phyloP scores from a whole-genome alignment of 192 early-diverging fungal genomes.

The Geranomyces variabilis region DNA sequence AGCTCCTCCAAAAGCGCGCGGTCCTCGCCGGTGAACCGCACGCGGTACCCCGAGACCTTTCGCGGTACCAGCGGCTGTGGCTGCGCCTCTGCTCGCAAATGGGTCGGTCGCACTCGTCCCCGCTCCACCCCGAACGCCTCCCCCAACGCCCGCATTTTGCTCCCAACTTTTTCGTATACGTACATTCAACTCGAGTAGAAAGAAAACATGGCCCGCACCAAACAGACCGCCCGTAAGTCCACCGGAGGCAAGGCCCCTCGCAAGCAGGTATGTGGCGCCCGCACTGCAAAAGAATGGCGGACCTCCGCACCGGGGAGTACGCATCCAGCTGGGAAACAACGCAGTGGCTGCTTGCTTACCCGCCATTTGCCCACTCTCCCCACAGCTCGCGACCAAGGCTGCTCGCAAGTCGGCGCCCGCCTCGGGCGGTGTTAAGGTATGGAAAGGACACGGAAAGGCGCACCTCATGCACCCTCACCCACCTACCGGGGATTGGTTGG shows the following conservation, averaged over 20 bases:
- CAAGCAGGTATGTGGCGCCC: slow-evolving; percentile 75
- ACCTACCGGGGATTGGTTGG: too few species aligned
- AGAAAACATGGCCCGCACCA: slow-evolving; percentile 67
- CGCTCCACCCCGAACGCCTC: too few species aligned
- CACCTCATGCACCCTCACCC: not conserved
- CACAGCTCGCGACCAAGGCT: slow-evolving; percentile 77
- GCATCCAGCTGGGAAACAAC: not conserved
- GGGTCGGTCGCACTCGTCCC: too few species aligned
- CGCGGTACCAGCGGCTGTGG: too few species aligned
- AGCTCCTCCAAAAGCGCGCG: too few species aligned
- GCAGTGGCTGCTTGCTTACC: not conserved
- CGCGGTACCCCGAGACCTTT: too few species aligned
- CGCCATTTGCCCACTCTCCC: not conserved
- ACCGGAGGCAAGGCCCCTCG: slow-evolving; percentile 99
- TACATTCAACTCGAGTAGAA: too few species aligned
- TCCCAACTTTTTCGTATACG: too few species aligned
- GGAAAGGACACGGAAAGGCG: slow-evolving; percentile 44
- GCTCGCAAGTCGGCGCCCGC: slow-evolving; percentile 96
- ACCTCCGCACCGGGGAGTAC: not conserved
- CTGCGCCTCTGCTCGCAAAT: too few species aligned
- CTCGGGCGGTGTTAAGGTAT: slow-evolving; percentile 90
- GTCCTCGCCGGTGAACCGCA: too few species aligned
- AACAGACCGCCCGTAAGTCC: slow-evolving; percentile 98
- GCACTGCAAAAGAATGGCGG: too few species aligned
- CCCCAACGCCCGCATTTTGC: too few species aligned